These are phyloP conservation scores for Glycyrrhiza uralensis DNA, from an alignment of 306 rosid genomes.

Conservation along the genomic window DNA sequence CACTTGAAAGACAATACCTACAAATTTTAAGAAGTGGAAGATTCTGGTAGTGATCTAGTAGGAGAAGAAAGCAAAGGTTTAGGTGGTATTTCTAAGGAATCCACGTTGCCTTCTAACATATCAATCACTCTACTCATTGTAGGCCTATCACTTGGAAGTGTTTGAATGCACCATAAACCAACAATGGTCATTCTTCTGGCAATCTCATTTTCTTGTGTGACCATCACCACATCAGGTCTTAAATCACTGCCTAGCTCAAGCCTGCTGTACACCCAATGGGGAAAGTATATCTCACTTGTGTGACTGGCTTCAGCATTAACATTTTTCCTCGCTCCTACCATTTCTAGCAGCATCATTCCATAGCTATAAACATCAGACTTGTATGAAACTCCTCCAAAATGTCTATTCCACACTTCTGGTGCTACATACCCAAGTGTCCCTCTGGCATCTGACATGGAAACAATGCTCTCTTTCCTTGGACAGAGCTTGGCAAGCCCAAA, in stretches of 20 bases:
- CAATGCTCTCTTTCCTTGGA: slow-evolving; percentile 18
- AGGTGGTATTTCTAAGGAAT: slow-evolving; percentile 21
- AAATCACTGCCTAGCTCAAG: not conserved
- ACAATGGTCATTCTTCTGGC: slow-evolving; percentile 34
- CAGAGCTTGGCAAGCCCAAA: slow-evolving; percentile 46
- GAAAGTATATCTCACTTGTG: not conserved
- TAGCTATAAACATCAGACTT: slow-evolving; percentile 52
- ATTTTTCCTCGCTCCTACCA: slow-evolving; percentile 37
- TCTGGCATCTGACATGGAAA: slow-evolving; percentile 30
- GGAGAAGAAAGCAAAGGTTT: slow-evolving; percentile 33
- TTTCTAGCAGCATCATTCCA: slow-evolving; percentile 50
- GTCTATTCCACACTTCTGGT: slow-evolving; percentile 24
- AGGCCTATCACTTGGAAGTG: slow-evolving; percentile 30
- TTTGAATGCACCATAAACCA: slow-evolving; percentile 16
- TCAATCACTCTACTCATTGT: slow-evolving; percentile 44
- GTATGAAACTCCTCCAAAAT: slow-evolving; percentile 36
- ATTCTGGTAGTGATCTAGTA: not conserved
- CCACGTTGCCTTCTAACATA: slow-evolving; percentile 36
- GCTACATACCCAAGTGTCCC: slow-evolving; percentile 41
- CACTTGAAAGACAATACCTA: not conserved
- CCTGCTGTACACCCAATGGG: slow-evolving; percentile 22
- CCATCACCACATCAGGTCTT: not conserved
- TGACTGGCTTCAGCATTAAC: not conserved
- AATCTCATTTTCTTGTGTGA: slow-evolving; percentile 22
- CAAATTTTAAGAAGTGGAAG: not conserved